Base-by-base conservation (phyloP, 1,284 basidiomycete species). In the Rhodotorula sp. region DNA sequence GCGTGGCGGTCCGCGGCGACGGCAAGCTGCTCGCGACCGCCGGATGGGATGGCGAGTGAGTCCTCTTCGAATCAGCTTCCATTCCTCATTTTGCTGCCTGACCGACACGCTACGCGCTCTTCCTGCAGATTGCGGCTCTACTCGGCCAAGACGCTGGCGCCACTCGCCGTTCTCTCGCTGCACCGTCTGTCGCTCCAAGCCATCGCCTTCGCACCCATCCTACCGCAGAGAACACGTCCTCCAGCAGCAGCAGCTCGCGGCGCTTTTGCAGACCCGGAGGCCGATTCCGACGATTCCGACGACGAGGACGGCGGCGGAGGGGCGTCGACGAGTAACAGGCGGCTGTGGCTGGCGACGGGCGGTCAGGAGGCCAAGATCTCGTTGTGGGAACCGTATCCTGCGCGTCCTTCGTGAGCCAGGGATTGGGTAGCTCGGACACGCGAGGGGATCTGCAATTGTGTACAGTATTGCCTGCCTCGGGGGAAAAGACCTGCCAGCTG, bases 41-140 rank as follows among this genome's bases (percentile, higher is more conserved):
- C 3, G 78, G 78, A 1, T 79, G 78, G 78, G 77, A 79, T 46
- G 77, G 78, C 31, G 54, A 62, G 78, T 79, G 52, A 56, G 78
- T 69, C 48, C 3, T 14, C 26, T 34, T 4, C 16, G 3, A 8
- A 16, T 14, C 23, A 21, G 31, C 29, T 21, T 43, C 7, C n/a
- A 5, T 5, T 61, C 46, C n/a, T 39, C 43, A 7, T 47, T 31
- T 16, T 21, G 23, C 47, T n/a, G 12, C 2, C 46, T 23, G n/a
- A 43, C 23, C 26, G 31, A 46, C 20, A 7, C 5, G 10, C 31
- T 31, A 20, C 29, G 18, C 46, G 10, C 20, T 18, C 5, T 1
- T 1, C 8, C 1, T 21, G 48, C 69, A 78, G 76, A 31, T 58
- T 74, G 6, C 76, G 74, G 8, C 54, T 79, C 12, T 74, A 77